phyloP scores from a whole-genome alignment of 345 rosid genomes.

The Physaria fendleri region DNA sequence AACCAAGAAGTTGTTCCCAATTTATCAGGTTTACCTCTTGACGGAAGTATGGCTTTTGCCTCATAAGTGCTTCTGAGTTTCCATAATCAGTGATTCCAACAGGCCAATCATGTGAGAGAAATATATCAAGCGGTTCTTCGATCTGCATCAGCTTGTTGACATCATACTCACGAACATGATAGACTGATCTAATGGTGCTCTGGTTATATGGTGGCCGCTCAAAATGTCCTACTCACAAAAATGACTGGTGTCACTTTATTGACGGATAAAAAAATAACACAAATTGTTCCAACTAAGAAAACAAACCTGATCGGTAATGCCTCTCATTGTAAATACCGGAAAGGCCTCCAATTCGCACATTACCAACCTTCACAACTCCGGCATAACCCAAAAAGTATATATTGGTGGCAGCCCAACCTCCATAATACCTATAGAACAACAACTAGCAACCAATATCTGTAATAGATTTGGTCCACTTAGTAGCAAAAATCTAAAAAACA shows the following conservation, averaged over 20 bases:
- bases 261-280: slow-evolving; percentile 2
- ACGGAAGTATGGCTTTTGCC: slow-evolving; percentile 46
- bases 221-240: slow-evolving; percentile 54
- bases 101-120: slow-evolving; percentile 98
- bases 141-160: slow-evolving; percentile 80
- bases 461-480: background rate
- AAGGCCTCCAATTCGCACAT: slow-evolving; percentile 81
- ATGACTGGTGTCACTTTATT: background rate
- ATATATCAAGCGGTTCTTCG: slow-evolving; percentile 74
- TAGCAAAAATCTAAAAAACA: background rate
- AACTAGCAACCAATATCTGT: slow-evolving; percentile 42
- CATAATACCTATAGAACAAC: slow-evolving; percentile 56
- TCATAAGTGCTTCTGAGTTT: slow-evolving; percentile 56
- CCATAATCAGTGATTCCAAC: slow-evolving; percentile 82
- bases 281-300: background rate
- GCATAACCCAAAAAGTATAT: slow-evolving; percentile 77
- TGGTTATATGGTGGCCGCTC: slow-evolving; percentile 84
- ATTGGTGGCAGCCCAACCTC: slow-evolving; percentile 94
- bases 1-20: background rate
- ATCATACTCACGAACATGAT: slow-evolving; percentile 91
- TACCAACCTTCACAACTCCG: slow-evolving; percentile 82
- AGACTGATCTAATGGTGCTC: slow-evolving; percentile 59
- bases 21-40: slow-evolving; percentile 45
- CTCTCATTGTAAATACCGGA: slow-evolving; percentile 73
- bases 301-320: slow-evolving; percentile 56